phyloP scores from a whole-genome alignment of 1,284 basidiomycete species.

The Ganoderma sinense region DNA sequence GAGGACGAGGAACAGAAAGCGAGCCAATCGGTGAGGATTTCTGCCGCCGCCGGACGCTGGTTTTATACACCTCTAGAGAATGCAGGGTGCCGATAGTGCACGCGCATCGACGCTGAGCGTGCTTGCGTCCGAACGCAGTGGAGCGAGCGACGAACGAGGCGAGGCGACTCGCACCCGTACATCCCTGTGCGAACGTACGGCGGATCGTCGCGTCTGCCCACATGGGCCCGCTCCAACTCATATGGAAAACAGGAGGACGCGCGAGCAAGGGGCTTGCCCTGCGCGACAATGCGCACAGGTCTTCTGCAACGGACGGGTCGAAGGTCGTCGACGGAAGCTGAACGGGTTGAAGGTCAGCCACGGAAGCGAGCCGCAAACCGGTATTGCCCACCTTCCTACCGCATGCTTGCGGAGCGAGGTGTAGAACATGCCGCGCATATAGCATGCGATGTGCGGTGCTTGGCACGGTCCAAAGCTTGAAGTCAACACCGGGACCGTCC shows the following conservation, averaged over 20 bases:
- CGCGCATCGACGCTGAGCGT: no score
- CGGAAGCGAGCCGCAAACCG: neutral
- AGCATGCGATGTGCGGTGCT: neutral
- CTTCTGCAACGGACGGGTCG: neutral
- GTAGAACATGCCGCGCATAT: no score
- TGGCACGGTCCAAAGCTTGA: neutral
- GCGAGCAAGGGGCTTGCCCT: neutral
- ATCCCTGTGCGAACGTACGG: neutral
- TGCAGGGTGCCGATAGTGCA: neutral
- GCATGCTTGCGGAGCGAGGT: neutral
- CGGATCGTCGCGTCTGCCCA: neutral
- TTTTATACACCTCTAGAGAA: neutral
- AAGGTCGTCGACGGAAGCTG: no score
- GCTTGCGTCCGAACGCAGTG: neutral
- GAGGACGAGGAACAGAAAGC: no score
- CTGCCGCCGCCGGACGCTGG: no score
- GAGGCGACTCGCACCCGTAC: neutral
- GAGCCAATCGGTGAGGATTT: no score
- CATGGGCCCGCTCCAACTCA: neutral
- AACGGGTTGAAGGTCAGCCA: neutral
- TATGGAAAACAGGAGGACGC: neutral
- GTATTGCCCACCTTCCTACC: neutral
- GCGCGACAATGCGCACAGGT: no score
- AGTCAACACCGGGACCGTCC: neutral
- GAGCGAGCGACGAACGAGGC: neutral